Evolutionary conservation across 106 monocot species (phyloP).

Genomic region (Vanilla planifolia): DNA sequence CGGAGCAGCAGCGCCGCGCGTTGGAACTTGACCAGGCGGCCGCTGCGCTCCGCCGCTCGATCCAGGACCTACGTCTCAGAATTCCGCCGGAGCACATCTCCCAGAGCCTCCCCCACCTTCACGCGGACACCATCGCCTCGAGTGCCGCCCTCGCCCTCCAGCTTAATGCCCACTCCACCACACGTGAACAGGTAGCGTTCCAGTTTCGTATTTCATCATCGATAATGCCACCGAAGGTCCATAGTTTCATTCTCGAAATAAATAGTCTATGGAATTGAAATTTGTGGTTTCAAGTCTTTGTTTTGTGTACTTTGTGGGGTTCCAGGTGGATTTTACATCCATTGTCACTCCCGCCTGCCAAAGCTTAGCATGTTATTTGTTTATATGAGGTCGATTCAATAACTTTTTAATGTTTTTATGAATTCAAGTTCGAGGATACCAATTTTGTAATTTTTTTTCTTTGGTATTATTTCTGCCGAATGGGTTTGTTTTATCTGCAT

Average conservation of each 20-base stretch:
- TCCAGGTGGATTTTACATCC: not conserved
- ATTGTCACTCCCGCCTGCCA: not conserved
- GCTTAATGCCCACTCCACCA: slow-evolving; percentile 76
- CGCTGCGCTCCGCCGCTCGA: slow-evolving; percentile 42
- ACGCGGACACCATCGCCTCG: slow-evolving; percentile 76
- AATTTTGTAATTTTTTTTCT: too few relatives aligned
- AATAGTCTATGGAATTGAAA: not conserved
- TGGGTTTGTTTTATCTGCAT: too few relatives aligned
- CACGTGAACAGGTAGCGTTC: slow-evolving; percentile 51
- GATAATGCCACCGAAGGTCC: not conserved
- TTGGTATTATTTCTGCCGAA: too few relatives aligned
- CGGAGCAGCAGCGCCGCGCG: slow-evolving; percentile 69
- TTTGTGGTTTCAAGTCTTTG: not conserved
- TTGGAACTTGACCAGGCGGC: slow-evolving; percentile 58
- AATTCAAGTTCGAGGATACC: too few relatives aligned
- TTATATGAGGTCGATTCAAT: not conserved
- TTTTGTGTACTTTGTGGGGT: not conserved
- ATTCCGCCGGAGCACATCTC: slow-evolving; percentile 73
- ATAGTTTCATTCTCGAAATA: slow-evolving; percentile 3
- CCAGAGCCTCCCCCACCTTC: slow-evolving; percentile 83
- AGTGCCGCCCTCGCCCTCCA: slow-evolving; percentile 77
- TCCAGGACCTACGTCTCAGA: slow-evolving; percentile 72
- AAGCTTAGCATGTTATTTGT: not conserved
- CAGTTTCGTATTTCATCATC: not conserved
- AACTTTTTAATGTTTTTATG: too few relatives aligned